Conservation (phyloP, 176 grass and related monocot species). For the Bothriochloa decipiens region DNA sequence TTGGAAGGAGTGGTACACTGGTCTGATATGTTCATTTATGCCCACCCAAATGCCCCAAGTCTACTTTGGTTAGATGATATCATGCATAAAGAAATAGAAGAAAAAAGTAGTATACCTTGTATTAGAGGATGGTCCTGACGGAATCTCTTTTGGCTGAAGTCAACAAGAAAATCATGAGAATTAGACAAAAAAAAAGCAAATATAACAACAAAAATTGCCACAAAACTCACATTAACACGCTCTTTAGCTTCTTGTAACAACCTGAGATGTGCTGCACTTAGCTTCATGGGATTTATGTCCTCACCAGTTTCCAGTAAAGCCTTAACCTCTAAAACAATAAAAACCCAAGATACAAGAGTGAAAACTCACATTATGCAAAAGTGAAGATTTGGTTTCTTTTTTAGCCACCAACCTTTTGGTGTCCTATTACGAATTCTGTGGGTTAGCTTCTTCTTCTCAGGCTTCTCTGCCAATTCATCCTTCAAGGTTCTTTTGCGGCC, state of each 20-base stretch:
- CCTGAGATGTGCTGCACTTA: conserved; percentile 61
- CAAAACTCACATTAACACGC: conserved; percentile 42
- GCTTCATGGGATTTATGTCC: conserved; percentile 59
- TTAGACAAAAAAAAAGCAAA: conserved; percentile 11
- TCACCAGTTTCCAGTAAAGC: conserved; percentile 52
- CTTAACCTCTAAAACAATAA: conserved; percentile 58
- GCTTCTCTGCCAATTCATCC: conserved; percentile 31
- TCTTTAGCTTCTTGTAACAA: conserved; percentile 67
- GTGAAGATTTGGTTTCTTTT: conserved; percentile 18
- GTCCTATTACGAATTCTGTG: conserved; percentile 63
- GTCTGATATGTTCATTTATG: not conserved
- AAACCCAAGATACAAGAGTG: conserved; percentile 26
- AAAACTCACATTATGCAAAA: conserved; percentile 29
- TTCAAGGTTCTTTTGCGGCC: conserved; percentile 46
- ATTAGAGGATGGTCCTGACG: conserved; percentile 48
- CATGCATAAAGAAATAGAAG: not conserved
- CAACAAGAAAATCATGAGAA: conserved; percentile 34
- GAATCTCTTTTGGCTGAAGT: conserved; percentile 41
- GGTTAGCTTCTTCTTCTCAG: conserved; percentile 62
- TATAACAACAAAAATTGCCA: conserved; percentile 24
- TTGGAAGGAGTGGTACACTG: conserved; percentile 11
- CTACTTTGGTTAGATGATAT: not conserved
- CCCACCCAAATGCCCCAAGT: not conserved
- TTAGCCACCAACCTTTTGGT: conserved; percentile 56
- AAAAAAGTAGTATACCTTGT: conserved; percentile 43